phyloP scores from a whole-genome alignment of 306 rosid species.

The Inga oerstediana region DNA sequence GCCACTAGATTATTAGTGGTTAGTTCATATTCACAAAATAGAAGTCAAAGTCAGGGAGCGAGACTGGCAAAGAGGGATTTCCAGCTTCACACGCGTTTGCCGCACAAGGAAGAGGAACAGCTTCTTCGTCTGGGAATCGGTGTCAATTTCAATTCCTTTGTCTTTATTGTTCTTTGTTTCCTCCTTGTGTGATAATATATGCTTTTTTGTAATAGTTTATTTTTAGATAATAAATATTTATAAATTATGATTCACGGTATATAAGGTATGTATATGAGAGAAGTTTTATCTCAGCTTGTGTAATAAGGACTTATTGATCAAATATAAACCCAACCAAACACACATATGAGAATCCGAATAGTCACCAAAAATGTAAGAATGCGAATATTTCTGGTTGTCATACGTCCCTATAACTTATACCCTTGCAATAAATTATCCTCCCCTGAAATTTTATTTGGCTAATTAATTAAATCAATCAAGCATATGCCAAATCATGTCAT shows the following conservation, averaged over 20 bases:
- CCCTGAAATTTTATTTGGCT: neutral
- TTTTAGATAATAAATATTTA: no score
- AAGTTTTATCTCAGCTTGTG: no score
- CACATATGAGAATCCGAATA: neutral
- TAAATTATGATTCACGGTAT: no score
- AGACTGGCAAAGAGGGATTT: constrained; percentile 38
- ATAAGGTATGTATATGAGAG: no score
- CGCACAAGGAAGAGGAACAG: neutral
- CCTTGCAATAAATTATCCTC: neutral
- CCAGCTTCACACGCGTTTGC: constrained; percentile 52
- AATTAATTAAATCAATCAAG: neutral
- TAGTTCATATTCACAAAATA: neutral
- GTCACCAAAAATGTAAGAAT: neutral
- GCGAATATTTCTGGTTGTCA: neutral
- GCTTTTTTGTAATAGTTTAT: no score
- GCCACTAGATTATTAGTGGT: neutral
- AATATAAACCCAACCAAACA: no score
- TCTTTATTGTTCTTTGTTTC: neutral
- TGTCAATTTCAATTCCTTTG: constrained; percentile 30
- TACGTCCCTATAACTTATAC: neutral
- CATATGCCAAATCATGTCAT: neutral
- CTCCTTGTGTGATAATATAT: neutral
- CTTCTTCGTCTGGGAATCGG: neutral
- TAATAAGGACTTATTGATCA: no score
- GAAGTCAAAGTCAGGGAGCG: constrained; percentile 6